A percentile compares a stretch with the other conserved stretches of the same genome.
phyloP scores from a whole-genome alignment of 1,139 yeast genomes.

The Debaryomyces sp. region DNA sequence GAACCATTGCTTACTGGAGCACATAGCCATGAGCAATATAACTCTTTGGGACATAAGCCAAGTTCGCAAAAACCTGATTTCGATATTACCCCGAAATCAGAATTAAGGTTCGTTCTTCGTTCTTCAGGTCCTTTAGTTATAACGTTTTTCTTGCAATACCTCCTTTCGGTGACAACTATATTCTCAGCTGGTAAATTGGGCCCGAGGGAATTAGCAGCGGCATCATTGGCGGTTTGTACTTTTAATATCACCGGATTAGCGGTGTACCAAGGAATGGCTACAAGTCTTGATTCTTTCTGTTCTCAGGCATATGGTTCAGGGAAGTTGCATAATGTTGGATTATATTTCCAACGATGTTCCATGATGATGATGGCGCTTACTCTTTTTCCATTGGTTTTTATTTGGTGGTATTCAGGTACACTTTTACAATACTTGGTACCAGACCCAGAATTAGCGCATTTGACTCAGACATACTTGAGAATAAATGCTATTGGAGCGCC shows the following conservation, averaged over 20 bases:
- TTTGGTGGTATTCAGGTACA: conserved; percentile 43
- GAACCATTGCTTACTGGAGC: conserved; percentile 34
- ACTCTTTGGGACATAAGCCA: conserved; percentile 9
- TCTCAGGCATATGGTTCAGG: conserved; percentile 54
- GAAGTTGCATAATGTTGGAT: conserved; percentile 35
- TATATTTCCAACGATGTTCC: conserved; percentile 42
- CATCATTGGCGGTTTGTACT: conserved; percentile 51
- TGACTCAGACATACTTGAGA: conserved; percentile 37
- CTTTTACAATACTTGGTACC: conserved; percentile 31
- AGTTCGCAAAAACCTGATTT: conserved; percentile 7
- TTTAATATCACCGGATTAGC: conserved; percentile 51
- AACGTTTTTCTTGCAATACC: conserved; percentile 53
- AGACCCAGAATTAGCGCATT: conserved; percentile 31
- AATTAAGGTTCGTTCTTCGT: conserved; percentile 31
- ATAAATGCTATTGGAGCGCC: conserved; percentile 36
- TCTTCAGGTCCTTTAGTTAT: conserved; percentile 49
- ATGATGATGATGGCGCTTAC: conserved; percentile 40
- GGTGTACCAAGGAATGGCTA: conserved; percentile 57
- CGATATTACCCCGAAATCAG: conserved; percentile 15
- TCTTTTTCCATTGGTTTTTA: conserved; percentile 33
- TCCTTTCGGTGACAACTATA: conserved; percentile 50
- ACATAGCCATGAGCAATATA: conserved; percentile 23
- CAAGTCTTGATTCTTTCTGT: conserved; percentile 55
- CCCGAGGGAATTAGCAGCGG: conserved; percentile 49
- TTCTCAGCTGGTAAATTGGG: conserved; percentile 54